A percentile compares a stretch with the other conserved stretches of the same genome.
phyloP scores from a whole-genome alignment of 225 moss, liverwort and hornwort genomes.

The Anthoceros angustus region DNA sequence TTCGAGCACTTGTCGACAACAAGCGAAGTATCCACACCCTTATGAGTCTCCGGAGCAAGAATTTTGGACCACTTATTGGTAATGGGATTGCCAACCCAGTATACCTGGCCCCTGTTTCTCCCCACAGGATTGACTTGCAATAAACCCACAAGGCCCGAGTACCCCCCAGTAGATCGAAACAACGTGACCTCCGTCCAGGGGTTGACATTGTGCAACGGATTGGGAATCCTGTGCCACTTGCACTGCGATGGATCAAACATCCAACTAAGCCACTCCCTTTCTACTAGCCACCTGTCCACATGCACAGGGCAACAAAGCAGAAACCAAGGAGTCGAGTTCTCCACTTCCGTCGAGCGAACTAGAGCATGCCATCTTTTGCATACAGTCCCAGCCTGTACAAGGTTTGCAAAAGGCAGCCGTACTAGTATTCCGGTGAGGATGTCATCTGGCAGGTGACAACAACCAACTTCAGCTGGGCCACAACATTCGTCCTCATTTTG shows the following conservation, averaged over 20 bases:
- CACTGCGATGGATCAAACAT: neutral
- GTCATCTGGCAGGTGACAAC: slow-evolving; percentile 7
- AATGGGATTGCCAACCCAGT: slow-evolving; percentile 14
- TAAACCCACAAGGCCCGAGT: slow-evolving; percentile 15
- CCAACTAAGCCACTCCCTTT: neutral
- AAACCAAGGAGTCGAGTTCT: neutral
- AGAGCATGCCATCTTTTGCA: slow-evolving; percentile 11
- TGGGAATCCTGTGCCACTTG: neutral
- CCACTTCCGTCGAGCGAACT: neutral
- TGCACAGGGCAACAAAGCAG: neutral
- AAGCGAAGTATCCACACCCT: slow-evolving; percentile 8
- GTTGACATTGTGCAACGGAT: neutral
- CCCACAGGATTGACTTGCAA: slow-evolving; percentile 10
- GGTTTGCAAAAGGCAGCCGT: slow-evolving; percentile 11
- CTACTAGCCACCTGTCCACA: neutral
- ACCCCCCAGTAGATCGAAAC: slow-evolving; percentile 15
- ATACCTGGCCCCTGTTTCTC: slow-evolving; percentile 5
- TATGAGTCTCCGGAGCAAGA: slow-evolving; percentile 6
- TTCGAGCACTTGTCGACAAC: slow-evolving; percentile 8
- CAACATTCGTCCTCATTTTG: no score
- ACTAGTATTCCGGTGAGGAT: slow-evolving; percentile 6
- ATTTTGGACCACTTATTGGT: slow-evolving; percentile 11
- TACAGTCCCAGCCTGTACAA: slow-evolving; percentile 9
- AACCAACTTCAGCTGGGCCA: no score
- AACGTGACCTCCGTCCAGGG: slow-evolving; percentile 8